These are phyloP conservation scores for Articulospora tetracladia DNA, from an alignment of 495 filamentous ascomycete genomes.

Conservation along the genomic window DNA sequence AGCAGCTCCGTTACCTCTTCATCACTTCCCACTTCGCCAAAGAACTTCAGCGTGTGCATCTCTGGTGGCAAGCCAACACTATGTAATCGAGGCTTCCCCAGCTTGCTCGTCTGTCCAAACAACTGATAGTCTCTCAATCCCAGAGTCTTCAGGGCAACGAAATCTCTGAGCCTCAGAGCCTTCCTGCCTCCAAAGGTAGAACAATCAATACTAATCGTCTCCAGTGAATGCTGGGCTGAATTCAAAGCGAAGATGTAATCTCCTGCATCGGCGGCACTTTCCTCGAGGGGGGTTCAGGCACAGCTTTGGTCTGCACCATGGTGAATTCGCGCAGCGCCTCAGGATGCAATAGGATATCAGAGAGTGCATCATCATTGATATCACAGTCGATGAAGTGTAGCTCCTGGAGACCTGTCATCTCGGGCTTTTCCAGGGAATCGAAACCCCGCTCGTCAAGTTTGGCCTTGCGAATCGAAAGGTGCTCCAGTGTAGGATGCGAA, in stretches of 20 bases:
- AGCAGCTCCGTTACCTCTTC: constrained; percentile 31
- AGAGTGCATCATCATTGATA: constrained; percentile 32
- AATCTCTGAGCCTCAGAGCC: constrained; percentile 28
- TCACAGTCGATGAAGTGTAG: constrained; percentile 32
- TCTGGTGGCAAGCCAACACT: constrained; percentile 30
- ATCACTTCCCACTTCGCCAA: constrained; percentile 27
- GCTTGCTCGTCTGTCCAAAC: constrained; percentile 24
- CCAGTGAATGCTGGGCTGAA: constrained; percentile 26
- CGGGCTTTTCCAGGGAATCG: constrained; percentile 29
- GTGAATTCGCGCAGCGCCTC: constrained; percentile 27
- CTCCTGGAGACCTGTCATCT: constrained; percentile 24
- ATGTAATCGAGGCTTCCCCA: constrained; percentile 22
- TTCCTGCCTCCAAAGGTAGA: constrained; percentile 23
- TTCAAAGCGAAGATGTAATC: constrained; percentile 31
- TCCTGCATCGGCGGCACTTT: constrained; percentile 28
- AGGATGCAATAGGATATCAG: constrained; percentile 31
- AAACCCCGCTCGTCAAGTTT: constrained; percentile 29
- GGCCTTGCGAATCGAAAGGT: constrained; percentile 25
- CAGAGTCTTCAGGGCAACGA: constrained; percentile 21
- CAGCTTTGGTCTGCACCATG: constrained; percentile 25
- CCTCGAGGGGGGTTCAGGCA: constrained; percentile 28
- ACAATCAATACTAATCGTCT: constrained; percentile 30
- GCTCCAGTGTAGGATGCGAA: constrained; percentile 31
- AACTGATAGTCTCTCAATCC: constrained; percentile 30
- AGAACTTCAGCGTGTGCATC: constrained; percentile 28